Evolutionary conservation across 179 eudicot species (phyloP).

Genomic region (Gypsophila paniculata): DNA sequence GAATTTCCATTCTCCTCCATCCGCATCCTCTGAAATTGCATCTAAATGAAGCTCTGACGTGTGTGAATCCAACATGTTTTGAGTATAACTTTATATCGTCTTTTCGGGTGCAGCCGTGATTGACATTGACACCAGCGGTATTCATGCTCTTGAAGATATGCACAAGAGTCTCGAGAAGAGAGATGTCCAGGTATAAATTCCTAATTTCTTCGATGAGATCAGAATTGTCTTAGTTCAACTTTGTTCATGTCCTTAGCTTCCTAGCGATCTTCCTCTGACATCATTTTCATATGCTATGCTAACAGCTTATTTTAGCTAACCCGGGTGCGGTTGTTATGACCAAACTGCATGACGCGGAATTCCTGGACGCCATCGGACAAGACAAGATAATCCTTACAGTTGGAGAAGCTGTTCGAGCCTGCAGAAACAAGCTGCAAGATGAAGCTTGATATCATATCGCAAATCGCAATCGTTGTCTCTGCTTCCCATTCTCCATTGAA

Average conservation of each 20-base stretch:
- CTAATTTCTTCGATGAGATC: not conserved
- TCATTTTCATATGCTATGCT: not conserved
- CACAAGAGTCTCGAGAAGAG: slow-evolving; percentile 53
- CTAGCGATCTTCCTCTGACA: not conserved
- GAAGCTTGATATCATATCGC: slow-evolving; percentile 15
- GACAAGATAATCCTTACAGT: slow-evolving; percentile 66
- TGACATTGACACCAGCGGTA: slow-evolving; percentile 93
- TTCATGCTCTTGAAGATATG: slow-evolving; percentile 80
- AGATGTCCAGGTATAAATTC: slow-evolving; percentile 51
- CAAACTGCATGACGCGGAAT: slow-evolving; percentile 56
- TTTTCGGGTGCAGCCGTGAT: slow-evolving; percentile 61
- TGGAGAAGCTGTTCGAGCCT: slow-evolving; percentile 58
- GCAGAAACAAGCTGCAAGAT: slow-evolving; percentile 20
- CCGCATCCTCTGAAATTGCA: too few relatives aligned
- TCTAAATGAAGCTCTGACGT: too few relatives aligned
- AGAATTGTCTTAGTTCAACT: not conserved
- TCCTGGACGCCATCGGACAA: slow-evolving; percentile 44
- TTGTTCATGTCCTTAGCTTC: not conserved
- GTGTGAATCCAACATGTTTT: not conserved
- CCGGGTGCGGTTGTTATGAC: slow-evolving; percentile 67
- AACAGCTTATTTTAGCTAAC: slow-evolving; percentile 75
- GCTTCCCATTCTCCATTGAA: too few relatives aligned
- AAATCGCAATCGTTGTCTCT: too few relatives aligned
- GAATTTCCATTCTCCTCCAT: too few relatives aligned
- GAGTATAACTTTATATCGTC: not conserved